Base-by-base conservation (phyloP, 108 stramenopile species). In the Schizochytrium sp. region DNA sequence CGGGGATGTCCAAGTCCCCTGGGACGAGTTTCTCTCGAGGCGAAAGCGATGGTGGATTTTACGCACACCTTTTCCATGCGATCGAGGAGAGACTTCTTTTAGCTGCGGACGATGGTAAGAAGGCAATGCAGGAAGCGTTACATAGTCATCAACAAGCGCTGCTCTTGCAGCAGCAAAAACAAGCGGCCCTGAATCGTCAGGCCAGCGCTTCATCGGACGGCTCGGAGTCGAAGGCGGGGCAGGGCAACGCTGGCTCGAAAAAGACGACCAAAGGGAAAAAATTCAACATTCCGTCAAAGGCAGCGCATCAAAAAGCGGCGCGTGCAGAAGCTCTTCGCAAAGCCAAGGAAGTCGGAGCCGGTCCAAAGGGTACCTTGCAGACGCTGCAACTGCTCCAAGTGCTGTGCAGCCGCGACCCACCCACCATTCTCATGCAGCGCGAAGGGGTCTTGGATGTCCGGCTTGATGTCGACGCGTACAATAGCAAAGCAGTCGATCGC, bases 71-170 rank as follows among this genome's bases (percentile, higher is more conserved):
- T 43, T 28, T 8, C 23, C 48, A 83, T 12, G 76, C 23, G 25
- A 83, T 83, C 51, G 76, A 83, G 51, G 25, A 83, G 3, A 43
- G 76, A 12, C 51, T 83, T 47, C 51, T 83, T 6, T 6, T 34
- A 19, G 76, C 76, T 0, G 76, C 76, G n/a, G 76, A 83, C 23
- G 76, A 83, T 23, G 76, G 76, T 18, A 83, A 83, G 51, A 83
- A 55, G 23, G 76, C 76, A 6, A 23, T 83, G 45, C 76, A 83
- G 28, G 48, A 83, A 12, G 76, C 51, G 43, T 12, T 53, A 3
- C 76, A 83, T 8, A 83, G 23, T 23, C 76, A 83, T 23, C 48
- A 47, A 23, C 45, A 83, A 6, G 76, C 76, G 10, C 10, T 69
- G 25, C 63, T 69, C 8, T 23, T 41, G 18, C 63, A 69, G 25